Percentiles rank a stretch among this genome's conserved stretches.
phyloP scores from a whole-genome alignment of 2,329 filamentous ascomycete species.

The Curvularia spicifera region DNA sequence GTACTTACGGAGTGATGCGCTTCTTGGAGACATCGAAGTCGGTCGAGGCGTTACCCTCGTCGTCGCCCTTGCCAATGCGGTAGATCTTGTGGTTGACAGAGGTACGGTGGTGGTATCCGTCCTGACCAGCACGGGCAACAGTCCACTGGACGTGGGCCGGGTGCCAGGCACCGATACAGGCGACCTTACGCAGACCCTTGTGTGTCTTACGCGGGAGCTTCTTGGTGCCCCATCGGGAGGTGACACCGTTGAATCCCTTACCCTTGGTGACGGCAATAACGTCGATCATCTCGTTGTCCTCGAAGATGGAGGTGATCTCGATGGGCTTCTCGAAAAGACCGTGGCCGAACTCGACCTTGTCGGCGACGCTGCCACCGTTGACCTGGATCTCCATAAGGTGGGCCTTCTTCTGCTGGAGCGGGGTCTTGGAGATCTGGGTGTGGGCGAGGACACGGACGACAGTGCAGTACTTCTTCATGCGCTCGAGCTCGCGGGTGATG shows the following conservation, averaged over 20 bases:
- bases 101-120: conserved; percentile 99
- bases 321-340: conserved; percentile 99
- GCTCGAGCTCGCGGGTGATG: conserved; percentile 96
- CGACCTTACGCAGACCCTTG: conserved; percentile 99
- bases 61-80: conserved; percentile 91
- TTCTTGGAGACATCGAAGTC: conserved; percentile 99
- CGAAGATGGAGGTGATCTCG: conserved; percentile 90
- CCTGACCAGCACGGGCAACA: conserved; percentile 99
- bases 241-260: conserved; percentile 98
- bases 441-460: conserved; percentile 99
- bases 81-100: conserved; percentile 99
- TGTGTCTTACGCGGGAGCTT: conserved; percentile 99
- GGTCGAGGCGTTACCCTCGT: conserved; percentile 91
- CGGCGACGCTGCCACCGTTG: conserved; percentile 93
- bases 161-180: conserved; percentile 99
- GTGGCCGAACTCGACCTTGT: conserved; percentile 96
- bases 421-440: conserved; percentile 99
- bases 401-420: conserved; percentile 99
- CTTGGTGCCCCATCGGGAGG: conserved; percentile 98
- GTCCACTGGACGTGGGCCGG: conserved; percentile 99
- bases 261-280: conserved; percentile 99
- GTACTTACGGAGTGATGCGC: conserved; percentile 93
- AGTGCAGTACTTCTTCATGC: conserved; percentile 99
- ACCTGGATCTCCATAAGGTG: conserved; percentile 99
- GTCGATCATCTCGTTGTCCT: conserved; percentile 99